Evolutionary conservation across 192 early-diverging fungal genomes (phyloP), one percentile per base, ranked within the genome.

Genomic region (Linnemannia exigua): DNA sequence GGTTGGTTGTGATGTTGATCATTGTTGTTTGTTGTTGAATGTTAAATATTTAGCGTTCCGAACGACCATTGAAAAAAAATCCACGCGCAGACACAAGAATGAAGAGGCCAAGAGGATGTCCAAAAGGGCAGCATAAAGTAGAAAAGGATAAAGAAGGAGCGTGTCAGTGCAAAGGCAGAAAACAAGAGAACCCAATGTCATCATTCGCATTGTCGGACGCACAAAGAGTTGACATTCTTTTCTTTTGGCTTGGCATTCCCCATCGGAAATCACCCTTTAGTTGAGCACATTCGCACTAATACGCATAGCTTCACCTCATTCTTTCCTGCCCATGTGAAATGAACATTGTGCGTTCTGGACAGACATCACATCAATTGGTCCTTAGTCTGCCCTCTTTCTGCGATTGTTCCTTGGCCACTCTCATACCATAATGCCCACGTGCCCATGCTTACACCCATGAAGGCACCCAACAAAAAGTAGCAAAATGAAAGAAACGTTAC

Each of bases 161-260:
- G 47, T 54, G 15, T 52, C 25, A 38, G 28, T 75, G 37, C 5
- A 58, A 5, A 51, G 16, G n/a, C 35, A 51, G 8, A 33, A n/a
- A 73, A 73, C 3, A 20, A 48, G 4, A 12, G 8, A 19, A 17
- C 9, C 17, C n/a, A 20, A 61, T n/a, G 25, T 37, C 9, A n/a
- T n/a, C 61, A 38, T 11, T 58, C 50, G 1, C 28, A 51, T 74
- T 61, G 31, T 74, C 16, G 33, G n/a, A 25, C 54, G 17, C 38
- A 46, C 0, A 9, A n/a, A n/a, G n/a, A n/a, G n/a, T n/a, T n/a
- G n/a, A 76, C 22, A n/a, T 15, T n/a, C 20, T 46, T 71, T 16
- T 70, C 38, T 20, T 44, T 48, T 71, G 70, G 66, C 80, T 72
- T 82, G 80, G 79, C 79, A 80, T 74, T 80, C 72, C 78, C 78